Evolutionary conservation across 805 yeast genomes (phyloP), one percentile per base, ranked within the genome.

Genomic region (Nakazawaea wickerhamii): DNA sequence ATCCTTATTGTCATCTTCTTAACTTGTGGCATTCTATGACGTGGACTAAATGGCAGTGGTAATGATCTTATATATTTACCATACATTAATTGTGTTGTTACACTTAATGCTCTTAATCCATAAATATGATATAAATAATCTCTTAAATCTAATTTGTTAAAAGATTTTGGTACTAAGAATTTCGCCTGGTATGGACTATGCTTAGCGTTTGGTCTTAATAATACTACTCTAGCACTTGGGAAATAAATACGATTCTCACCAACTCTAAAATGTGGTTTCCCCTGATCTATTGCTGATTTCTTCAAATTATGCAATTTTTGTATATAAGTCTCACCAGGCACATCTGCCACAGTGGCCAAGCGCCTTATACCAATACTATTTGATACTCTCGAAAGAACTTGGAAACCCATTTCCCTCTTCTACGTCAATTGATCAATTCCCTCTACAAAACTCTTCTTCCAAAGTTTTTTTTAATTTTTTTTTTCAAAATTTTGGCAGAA

Each of bases 171-270:
- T 15, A 95, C 99, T 50, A 86, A 78, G 64, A 93, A 93, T 61
- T 88, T 89, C 38, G 98, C 98, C 64, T 89, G 97, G 65, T 85
- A 90, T 37, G 99, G 99, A 0, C 96, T 85, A 64, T 87, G 95
- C 57, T 86, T 86, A n/a, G 98, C 96, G 55, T 85, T 85, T 33
- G 97, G 96, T 58, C 95, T 76, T 48, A 93, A 65, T 25, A 91
- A 68, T 39, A 85, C 77, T 30, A 91, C 70, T 48, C 91, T 71
- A 1, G 95, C 96, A 48, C 79, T 79, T 25, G 99, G 99, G 61
- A 91, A 85, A 59, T 78, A 90, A 8, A 84, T 69, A 49, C 84
- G 70, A 50, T 74, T 78, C 5, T 77, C 81, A 54, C 99, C 99
- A 6, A 84, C 77, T 31, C 69, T 70, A 74, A 88, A 91, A 68